A percentile compares a stretch with the other conserved stretches of the same genome.
Evolutionary conservation across 345 rosid species (phyloP).

Genomic region (Sonneratia alba): DNA sequence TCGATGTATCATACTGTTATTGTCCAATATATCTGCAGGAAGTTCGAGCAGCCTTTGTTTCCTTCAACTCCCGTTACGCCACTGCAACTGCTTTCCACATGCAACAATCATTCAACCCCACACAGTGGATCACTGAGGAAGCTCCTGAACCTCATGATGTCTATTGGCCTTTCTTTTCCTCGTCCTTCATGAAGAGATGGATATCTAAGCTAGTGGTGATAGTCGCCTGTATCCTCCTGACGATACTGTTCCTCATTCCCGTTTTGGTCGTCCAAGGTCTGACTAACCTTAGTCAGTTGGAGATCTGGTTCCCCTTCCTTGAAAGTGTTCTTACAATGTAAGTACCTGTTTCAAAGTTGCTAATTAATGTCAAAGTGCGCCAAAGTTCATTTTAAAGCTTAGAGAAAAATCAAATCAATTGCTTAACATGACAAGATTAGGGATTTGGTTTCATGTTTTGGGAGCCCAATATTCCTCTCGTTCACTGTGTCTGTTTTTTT

Average conservation of each 20-base stretch:
- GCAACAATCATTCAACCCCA: slow-evolving; percentile 78
- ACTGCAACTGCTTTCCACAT: slow-evolving; percentile 69
- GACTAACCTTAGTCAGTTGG: slow-evolving; percentile 71
- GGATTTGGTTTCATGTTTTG: neutral
- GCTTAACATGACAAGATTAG: neutral
- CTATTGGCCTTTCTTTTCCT: slow-evolving; percentile 91
- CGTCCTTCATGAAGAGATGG: slow-evolving; percentile 82
- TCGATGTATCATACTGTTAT: neutral
- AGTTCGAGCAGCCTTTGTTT: slow-evolving; percentile 89
- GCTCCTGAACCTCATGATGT: slow-evolving; percentile 88
- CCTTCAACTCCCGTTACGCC: slow-evolving; percentile 81
- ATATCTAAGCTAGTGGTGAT: slow-evolving; percentile 58
- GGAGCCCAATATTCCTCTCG: neutral
- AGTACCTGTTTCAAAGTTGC: slow-evolving; percentile 21
- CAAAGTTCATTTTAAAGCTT: neutral
- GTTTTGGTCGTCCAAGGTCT: slow-evolving; percentile 94
- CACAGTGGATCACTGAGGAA: slow-evolving; percentile 73
- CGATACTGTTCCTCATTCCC: slow-evolving; percentile 76
- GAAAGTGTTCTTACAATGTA: slow-evolving; percentile 61
- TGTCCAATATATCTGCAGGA: slow-evolving; percentile 35
- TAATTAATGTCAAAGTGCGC: neutral
- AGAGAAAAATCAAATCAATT: neutral
- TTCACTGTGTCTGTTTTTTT: too few species aligned
- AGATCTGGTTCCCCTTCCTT: slow-evolving; percentile 69
- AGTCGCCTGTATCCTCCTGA: slow-evolving; percentile 64